Percentiles rank a stretch among this genome's conserved stretches.
These are phyloP conservation scores for Fusarium praegraminearum DNA, from an alignment of 2,329 filamentous ascomycete species.

Conservation along the genomic window DNA sequence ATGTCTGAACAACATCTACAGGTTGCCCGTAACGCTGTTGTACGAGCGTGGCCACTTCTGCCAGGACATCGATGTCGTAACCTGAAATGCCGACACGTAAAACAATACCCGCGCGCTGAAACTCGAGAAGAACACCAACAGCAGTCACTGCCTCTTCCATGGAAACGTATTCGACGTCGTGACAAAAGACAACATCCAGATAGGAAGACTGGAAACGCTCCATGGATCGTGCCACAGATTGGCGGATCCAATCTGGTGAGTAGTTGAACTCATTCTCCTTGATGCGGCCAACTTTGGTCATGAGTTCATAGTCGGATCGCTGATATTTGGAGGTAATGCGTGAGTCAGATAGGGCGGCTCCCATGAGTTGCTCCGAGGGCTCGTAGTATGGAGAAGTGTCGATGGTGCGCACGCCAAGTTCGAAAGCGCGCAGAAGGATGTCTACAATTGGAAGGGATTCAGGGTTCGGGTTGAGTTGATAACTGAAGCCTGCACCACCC, in stretches of 20 bases:
- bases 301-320: constrained; percentile 3
- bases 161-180: constrained; percentile 13
- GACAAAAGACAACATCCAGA: constrained; percentile 9
- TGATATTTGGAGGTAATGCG: neutral
- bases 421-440: constrained; percentile 6
- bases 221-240: neutral
- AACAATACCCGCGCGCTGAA: neutral
- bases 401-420: constrained; percentile 1
- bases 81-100: constrained; percentile 11
- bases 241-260: constrained; percentile 2
- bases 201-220: constrained; percentile 7
- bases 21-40: neutral
- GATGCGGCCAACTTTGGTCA: constrained; percentile 16
- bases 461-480: neutral
- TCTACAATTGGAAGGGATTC: constrained; percentile 12
- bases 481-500: constrained; percentile 14
- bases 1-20: constrained; percentile 10
- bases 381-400: constrained; percentile 18
- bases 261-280: constrained; percentile 19
- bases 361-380: constrained; percentile 12
- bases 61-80: constrained; percentile 1
- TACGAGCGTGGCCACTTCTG: neutral
- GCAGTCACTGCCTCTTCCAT: constrained; percentile 1
- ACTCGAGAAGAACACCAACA: constrained; percentile 1
- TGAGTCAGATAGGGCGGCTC: neutral